Conservation (phyloP, 2,329 filamentous ascomycete genomes). For the Thielaviopsis populi region DNA sequence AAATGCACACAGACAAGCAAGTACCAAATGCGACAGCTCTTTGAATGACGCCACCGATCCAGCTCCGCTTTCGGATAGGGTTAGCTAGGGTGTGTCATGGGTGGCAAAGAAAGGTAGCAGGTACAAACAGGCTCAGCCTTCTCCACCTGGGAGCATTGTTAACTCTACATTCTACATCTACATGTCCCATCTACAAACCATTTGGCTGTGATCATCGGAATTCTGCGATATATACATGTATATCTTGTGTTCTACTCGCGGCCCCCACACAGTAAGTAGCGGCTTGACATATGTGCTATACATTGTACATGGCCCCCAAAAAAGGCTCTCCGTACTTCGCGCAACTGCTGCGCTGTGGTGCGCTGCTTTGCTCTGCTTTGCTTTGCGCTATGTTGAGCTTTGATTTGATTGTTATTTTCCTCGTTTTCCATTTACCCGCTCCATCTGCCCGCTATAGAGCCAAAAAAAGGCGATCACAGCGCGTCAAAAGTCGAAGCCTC, state of each 20-base stretch:
- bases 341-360: not conserved
- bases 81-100: not conserved
- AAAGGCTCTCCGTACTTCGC: not conserved
- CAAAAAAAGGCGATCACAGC: not conserved
- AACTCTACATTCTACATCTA: constrained; percentile 5
- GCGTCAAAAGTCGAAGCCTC: not conserved
- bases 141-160: not conserved
- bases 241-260: not conserved
- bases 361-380: not conserved
- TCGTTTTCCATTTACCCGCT: not conserved
- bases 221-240: not conserved
- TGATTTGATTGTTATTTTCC: not conserved
- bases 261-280: not conserved
- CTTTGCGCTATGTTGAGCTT: not conserved
- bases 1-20: not conserved
- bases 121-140: not conserved
- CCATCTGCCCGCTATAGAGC: not conserved
- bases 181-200: not conserved
- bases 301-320: not conserved
- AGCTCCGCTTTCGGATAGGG: not conserved
- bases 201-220: not conserved
- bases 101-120: constrained; percentile 3
- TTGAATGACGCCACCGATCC: not conserved
- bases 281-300: not conserved
- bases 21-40: not conserved